Percentiles rank a stretch among this genome's conserved stretches.
Conservation (phyloP, 441 rosid genomes). For the Macaranga tanarius region DNA sequence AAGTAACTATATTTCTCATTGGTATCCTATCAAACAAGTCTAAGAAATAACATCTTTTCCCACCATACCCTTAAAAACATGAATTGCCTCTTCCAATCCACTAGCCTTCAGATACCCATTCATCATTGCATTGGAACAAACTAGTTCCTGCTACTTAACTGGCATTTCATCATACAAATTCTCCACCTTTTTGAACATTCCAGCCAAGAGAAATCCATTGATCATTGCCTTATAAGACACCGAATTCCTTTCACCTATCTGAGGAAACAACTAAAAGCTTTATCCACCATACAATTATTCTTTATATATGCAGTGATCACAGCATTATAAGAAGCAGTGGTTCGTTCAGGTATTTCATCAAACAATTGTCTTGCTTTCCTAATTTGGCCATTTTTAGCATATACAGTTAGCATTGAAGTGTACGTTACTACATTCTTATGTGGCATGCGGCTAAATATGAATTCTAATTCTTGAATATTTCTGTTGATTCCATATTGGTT, state of each 20-base stretch:
- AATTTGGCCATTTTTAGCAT: constrained; percentile 51
- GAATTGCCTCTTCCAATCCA: constrained; percentile 48
- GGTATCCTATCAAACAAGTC: constrained; percentile 48
- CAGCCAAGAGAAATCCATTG: constrained; percentile 56
- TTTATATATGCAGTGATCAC: constrained; percentile 66
- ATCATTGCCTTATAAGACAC: constrained; percentile 69
- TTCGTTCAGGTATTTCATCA: constrained; percentile 67
- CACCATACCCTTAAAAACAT: constrained; percentile 51
- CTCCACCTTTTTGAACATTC: constrained; percentile 53
- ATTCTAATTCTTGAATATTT: constrained; percentile 48
- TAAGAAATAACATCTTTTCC: constrained; percentile 61
- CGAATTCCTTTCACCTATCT: constrained; percentile 44
- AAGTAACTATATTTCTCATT: constrained; percentile 65
- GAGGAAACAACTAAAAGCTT: constrained; percentile 44
- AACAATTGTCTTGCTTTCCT: constrained; percentile 52
- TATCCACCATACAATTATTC: constrained; percentile 39
- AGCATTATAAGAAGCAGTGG: constrained; percentile 58
- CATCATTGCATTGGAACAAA: constrained; percentile 65
- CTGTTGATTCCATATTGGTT: constrained; percentile 54
- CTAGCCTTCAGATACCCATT: constrained; percentile 62
- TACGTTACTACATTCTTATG: constrained; percentile 53
- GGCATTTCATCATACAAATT: constrained; percentile 45
- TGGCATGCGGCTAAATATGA: constrained; percentile 53
- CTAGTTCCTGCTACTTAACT: constrained; percentile 51
- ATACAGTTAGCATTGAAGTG: constrained; percentile 74